Conservation (phyloP, 2,329 filamentous ascomycete species). For the Paramyrothecium roridum region DNA sequence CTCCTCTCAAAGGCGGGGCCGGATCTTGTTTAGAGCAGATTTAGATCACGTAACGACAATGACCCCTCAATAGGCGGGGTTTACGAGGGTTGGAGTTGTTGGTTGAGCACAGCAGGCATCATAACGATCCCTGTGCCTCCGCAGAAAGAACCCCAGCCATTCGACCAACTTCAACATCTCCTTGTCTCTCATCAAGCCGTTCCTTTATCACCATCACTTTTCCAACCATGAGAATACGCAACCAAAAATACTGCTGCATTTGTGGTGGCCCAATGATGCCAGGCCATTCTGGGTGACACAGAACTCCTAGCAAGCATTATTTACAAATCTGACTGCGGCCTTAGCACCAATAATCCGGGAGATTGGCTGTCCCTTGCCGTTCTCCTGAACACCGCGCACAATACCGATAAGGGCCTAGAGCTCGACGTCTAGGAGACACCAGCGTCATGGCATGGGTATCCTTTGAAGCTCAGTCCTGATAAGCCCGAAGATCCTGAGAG, state of each 20-base stretch:
- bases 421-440: background rate
- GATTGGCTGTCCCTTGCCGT: background rate
- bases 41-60: too few species aligned
- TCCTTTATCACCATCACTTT: too few species aligned
- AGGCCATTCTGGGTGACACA: background rate
- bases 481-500: background rate
- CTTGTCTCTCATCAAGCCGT: too few species aligned
- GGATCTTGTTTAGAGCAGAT: too few species aligned
- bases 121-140: too few species aligned
- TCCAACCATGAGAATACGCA: background rate
- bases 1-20: too few species aligned
- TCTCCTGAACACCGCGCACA: background rate
- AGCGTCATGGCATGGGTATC: background rate
- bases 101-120: too few species aligned
- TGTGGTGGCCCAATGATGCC: background rate
- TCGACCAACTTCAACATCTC: too few species aligned
- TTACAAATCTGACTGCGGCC: background rate
- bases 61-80: too few species aligned
- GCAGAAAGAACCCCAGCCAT: too few species aligned
- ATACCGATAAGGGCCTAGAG: background rate
- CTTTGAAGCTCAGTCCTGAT: background rate
- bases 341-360: background rate
- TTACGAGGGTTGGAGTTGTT: too few species aligned
- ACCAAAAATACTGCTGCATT: background rate
- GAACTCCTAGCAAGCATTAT: background rate